Evolutionary conservation across 306 rosid genomes (phyloP), one percentile per base, ranked within the genome.

Genomic region (Trichosanthes truncata): DNA sequence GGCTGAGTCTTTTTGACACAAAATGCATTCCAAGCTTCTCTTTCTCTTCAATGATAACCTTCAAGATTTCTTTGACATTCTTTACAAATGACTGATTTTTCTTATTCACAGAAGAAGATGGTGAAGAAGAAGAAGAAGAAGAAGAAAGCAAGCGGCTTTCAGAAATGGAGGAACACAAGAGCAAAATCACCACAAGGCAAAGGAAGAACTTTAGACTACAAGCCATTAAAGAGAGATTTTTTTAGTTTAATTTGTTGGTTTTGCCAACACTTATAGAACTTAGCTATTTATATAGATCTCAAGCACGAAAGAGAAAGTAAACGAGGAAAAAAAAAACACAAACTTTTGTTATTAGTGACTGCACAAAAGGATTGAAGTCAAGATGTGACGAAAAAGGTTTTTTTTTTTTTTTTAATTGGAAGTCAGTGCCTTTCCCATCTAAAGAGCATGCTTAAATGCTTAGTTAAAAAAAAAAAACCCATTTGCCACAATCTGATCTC

Each of bases 11-110:
- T 51, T 73, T 73, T 7, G 78, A 46, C 4, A 73, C 78, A 9
- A 48, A 73, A 48, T 73, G 78, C 17, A 43, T 48, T 73, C 78
- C 78, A 46, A 73, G 60, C 60, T 73, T 73, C 60, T 73, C 41
- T 49, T 73, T 73, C 26, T 48, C 60, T 29, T 73, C 41, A 1
- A 73, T 15, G 13, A 73, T 73, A 14, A 29, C 59, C 60, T 73
- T 73, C 59, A 73, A 73, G 3, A 73, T 29, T 73, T 73, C 25
- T 14, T 26, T 9, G 3, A 9, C 78, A 49, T 48, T 73, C 77
- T 49, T 53, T 9, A 74, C 25, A 18, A 74, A 51, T 0, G 33
- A 18, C 2, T 73, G 25, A 17, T 48, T 73, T 26, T 49, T 48
- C 59, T 48, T 26, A 72, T 45, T 45, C 56, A 8, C 77, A 46